Evolutionary conservation across 805 yeast genomes (phyloP).

Genomic region (Hanseniaspora hatyaiensis): DNA sequence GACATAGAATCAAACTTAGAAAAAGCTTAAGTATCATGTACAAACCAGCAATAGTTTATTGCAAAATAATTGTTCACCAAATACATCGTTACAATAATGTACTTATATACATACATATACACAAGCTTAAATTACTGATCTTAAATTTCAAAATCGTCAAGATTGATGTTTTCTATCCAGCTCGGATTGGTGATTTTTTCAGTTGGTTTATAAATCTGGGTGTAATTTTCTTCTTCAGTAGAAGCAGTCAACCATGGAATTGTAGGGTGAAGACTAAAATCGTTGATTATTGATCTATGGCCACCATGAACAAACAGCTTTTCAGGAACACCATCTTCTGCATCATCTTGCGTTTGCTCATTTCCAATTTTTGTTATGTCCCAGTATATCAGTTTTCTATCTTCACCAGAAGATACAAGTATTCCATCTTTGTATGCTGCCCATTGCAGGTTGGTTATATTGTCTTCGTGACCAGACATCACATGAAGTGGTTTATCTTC

Average conservation of each 20-base stretch:
- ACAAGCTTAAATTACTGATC: too few species aligned
- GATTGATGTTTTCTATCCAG: slow-evolving; percentile 15
- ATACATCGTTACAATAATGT: too few species aligned
- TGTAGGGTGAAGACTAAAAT: slow-evolving; percentile 53
- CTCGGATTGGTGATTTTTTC: slow-evolving; percentile 26
- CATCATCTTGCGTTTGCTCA: slow-evolving; percentile 76
- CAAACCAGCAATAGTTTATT: too few species aligned
- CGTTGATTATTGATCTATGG: slow-evolving; percentile 66
- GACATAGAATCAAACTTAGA: too few species aligned
- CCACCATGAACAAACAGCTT: slow-evolving; percentile 88
- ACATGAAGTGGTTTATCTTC: slow-evolving; percentile 43
- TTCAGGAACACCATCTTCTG: slow-evolving; percentile 85
- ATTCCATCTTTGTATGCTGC: slow-evolving; percentile 68
- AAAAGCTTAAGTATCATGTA: too few species aligned
- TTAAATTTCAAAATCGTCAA: slow-evolving; percentile 19
- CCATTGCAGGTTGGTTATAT: slow-evolving; percentile 65
- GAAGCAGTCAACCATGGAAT: slow-evolving; percentile 69
- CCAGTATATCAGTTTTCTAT: slow-evolving; percentile 71
- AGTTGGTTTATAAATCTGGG: slow-evolving; percentile 37
- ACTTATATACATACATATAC: too few species aligned
- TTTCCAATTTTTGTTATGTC: slow-evolving; percentile 69
- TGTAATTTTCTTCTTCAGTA: slow-evolving; percentile 35
- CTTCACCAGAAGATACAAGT: slow-evolving; percentile 64
- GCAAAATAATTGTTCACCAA: too few species aligned
- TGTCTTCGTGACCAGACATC: slow-evolving; percentile 69